These are phyloP conservation scores for Paspalum notatum DNA, from an alignment of 176 grass and related monocot genomes.

Conservation along the genomic window DNA sequence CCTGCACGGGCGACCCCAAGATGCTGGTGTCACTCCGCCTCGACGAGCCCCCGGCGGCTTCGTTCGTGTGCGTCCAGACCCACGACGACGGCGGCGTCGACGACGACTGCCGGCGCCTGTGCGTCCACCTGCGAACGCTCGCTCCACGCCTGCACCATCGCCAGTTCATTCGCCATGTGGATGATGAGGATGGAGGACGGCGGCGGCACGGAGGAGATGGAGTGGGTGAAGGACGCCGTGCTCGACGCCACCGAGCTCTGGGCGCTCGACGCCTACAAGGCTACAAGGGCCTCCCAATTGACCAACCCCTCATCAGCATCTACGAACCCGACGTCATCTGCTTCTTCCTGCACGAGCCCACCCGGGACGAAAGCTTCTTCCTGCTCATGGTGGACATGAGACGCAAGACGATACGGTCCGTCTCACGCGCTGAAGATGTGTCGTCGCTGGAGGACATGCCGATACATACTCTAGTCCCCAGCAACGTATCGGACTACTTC, in stretches of 20 bases:
- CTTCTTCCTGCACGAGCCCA: neutral
- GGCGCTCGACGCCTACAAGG: neutral
- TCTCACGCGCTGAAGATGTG: neutral
- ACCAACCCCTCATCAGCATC: neutral
- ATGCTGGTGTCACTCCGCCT: neutral
- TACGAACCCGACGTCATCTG: neutral
- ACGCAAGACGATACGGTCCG: neutral
- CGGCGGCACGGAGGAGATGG: no score
- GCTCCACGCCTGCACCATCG: neutral
- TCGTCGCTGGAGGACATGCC: no score
- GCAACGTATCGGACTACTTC: neutral
- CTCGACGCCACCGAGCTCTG: neutral
- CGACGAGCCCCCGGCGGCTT: neutral
- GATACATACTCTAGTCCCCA: neutral
- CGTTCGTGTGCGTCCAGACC: neutral
- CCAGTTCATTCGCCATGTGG: neutral
- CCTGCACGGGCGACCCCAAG: neutral
- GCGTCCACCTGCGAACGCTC: neutral
- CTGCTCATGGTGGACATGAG: neutral
- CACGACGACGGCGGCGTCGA: neutral
- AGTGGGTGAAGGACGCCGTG: neutral
- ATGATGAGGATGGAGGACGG: neutral
- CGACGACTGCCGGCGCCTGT: neutral
- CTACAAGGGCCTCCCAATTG: neutral
- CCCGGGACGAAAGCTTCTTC: neutral